Percentiles rank a stretch among this genome's conserved stretches.
Evolutionary conservation across 805 yeast genomes (phyloP).

Genomic region (Blastobotrys peoriensis): DNA sequence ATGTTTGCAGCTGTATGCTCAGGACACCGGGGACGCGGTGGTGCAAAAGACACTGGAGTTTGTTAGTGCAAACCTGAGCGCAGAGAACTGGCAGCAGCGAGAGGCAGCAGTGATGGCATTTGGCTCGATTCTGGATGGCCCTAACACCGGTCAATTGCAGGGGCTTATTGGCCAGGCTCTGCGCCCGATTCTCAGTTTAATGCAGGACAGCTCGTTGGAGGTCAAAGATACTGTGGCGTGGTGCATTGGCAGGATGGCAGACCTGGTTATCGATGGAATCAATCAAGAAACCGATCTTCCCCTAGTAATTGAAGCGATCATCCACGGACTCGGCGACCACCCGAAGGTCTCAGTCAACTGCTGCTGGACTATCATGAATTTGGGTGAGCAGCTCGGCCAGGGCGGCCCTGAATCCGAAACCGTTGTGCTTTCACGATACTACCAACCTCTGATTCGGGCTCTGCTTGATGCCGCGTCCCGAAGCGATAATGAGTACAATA

Average conservation of each 20-base stretch:
- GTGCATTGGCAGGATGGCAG: conserved; percentile 97
- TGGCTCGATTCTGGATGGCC: conserved; percentile 95
- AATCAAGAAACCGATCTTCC: conserved; percentile 62
- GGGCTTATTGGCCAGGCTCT: conserved; percentile 74
- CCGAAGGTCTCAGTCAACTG: conserved; percentile 94
- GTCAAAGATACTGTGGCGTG: conserved; percentile 97
- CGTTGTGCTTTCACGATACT: conserved; percentile 69
- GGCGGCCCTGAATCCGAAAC: conserved; percentile 44
- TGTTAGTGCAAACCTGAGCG: conserved; percentile 66
- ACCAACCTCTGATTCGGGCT: conserved; percentile 60
- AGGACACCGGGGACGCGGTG: conserved; percentile 77
- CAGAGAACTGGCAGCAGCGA: conserved; percentile 71
- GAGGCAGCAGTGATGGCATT: conserved; percentile 99
- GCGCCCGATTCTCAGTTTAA: conserved; percentile 66
- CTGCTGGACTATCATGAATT: conserved; percentile 93
- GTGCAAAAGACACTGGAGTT: conserved; percentile 79
- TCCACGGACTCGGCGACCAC: conserved; percentile 80
- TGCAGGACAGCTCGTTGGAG: conserved; percentile 69
- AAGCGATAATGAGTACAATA: conserved; percentile 74
- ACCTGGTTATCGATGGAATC: conserved; percentile 71
- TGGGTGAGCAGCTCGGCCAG: conserved; percentile 69
- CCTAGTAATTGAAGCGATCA: conserved; percentile 62
- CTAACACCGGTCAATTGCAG: conserved; percentile 65
- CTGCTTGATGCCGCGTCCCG: conserved; percentile 64
- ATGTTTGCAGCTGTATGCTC: conserved; percentile 90